Evolutionary conservation across 768 basidiomycete genomes (phyloP).

Genomic region (Stropharia rugosoannulata): DNA sequence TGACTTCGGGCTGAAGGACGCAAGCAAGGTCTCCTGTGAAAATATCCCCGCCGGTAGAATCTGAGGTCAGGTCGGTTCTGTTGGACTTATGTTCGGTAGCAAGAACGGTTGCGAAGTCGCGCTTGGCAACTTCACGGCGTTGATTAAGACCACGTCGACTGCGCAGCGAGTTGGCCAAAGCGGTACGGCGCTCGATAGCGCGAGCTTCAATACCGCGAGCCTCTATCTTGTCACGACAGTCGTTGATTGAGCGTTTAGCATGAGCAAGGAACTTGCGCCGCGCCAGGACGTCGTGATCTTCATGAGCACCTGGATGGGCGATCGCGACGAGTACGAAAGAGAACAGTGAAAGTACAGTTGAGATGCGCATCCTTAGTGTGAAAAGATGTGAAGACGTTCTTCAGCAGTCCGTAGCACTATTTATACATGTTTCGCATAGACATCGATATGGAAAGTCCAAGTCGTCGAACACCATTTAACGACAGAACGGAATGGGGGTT

Average conservation of each 20-base stretch:
- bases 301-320: not conserved
- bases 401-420: too few species aligned
- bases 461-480: too few species aligned
- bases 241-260: not conserved
- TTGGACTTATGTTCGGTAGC: not conserved
- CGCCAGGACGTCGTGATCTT: not conserved
- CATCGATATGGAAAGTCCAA: too few species aligned
- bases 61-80: not conserved
- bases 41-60: not conserved
- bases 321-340: not conserved
- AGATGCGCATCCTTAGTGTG: not conserved
- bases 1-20: slow-evolving; percentile 4
- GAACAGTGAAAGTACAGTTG: not conserved
- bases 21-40: not conserved
- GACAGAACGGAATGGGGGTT: too few species aligned
- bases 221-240: not conserved
- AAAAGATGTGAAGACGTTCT: too few species aligned
- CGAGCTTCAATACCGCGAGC: not conserved
- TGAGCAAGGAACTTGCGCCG: not conserved
- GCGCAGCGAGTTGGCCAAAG: not conserved
- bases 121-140: not conserved
- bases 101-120: slow-evolving; percentile 2
- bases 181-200: not conserved
- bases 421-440: too few species aligned
- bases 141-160: not conserved